A percentile compares a stretch with the other conserved stretches of the same genome.
Evolutionary conservation across 345 rosid species (phyloP).

Genomic region (Hevea brasiliensis): DNA sequence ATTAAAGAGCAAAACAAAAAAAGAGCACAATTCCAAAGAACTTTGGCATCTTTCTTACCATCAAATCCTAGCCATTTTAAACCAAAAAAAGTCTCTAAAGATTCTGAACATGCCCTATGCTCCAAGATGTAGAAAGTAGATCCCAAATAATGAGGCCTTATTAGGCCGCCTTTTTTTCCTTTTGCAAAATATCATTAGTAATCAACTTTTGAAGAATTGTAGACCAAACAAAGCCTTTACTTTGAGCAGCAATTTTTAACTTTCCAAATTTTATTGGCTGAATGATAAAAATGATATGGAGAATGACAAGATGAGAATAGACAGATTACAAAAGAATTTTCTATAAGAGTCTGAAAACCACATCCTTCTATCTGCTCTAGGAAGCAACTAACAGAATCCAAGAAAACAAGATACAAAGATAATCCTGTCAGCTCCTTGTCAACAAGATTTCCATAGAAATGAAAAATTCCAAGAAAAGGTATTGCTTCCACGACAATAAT

Average conservation of each 20-base stretch:
- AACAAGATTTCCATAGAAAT: neutral
- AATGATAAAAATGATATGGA: too few species aligned
- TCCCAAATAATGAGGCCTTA: neutral
- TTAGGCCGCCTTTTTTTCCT: neutral
- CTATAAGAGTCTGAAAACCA: neutral
- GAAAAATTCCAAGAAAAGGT: neutral
- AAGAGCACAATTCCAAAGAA: too few species aligned
- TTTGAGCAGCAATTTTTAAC: neutral
- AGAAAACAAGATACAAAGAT: neutral
- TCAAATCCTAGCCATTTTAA: neutral
- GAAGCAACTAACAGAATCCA: neutral
- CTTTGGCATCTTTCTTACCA: neutral
- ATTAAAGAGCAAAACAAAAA: too few species aligned
- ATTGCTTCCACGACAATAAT: neutral
- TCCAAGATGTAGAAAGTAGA: neutral
- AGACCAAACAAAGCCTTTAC: neutral
- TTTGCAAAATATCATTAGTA: neutral
- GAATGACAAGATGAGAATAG: too few species aligned
- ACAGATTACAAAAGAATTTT: neutral
- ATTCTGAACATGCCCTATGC: neutral
- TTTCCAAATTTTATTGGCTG: neutral
- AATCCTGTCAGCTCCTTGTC: neutral
- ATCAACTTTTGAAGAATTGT: neutral
- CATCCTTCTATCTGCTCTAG: neutral
- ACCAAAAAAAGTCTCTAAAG: neutral